A percentile compares a stretch with the other conserved stretches of the same genome.
Conservation (phyloP, 768 basidiomycete genomes). For the Naganishia kalamii region DNA sequence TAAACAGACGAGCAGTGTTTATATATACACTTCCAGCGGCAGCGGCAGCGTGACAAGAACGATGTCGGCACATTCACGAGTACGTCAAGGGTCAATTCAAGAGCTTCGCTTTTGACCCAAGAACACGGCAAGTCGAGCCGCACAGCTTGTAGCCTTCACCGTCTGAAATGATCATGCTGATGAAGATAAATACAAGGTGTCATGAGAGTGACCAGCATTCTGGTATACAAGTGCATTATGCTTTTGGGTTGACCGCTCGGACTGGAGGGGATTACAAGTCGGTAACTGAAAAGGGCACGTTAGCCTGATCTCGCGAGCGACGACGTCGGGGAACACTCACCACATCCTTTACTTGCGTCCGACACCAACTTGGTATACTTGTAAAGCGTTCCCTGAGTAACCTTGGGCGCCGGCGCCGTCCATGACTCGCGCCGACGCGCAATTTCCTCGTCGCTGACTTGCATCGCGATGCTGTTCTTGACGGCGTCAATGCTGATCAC, state of each 20-base stretch:
- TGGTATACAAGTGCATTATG: constrained; percentile 6
- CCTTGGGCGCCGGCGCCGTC: constrained; percentile 76
- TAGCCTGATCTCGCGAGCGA: neutral
- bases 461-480: constrained; percentile 44
- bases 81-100: no score
- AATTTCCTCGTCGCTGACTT: constrained; percentile 72
- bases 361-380: constrained; percentile 82
- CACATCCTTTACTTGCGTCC: constrained; percentile 88
- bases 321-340: neutral
- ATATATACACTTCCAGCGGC: no score
- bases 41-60: no score
- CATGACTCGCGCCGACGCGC: constrained; percentile 64
- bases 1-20: no score
- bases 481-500: constrained; percentile 46
- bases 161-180: no score
- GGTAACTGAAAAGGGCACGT: neutral
- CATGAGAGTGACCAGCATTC: neutral
- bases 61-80: no score
- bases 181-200: no score
- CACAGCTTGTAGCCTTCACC: no score
- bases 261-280: constrained; percentile 4
- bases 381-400: constrained; percentile 47
- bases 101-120: no score
- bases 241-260: neutral
- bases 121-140: no score